These are phyloP conservation scores for Chrysoporthe cubensis DNA, from an alignment of 2,329 filamentous ascomycete genomes.

Conservation along the genomic window DNA sequence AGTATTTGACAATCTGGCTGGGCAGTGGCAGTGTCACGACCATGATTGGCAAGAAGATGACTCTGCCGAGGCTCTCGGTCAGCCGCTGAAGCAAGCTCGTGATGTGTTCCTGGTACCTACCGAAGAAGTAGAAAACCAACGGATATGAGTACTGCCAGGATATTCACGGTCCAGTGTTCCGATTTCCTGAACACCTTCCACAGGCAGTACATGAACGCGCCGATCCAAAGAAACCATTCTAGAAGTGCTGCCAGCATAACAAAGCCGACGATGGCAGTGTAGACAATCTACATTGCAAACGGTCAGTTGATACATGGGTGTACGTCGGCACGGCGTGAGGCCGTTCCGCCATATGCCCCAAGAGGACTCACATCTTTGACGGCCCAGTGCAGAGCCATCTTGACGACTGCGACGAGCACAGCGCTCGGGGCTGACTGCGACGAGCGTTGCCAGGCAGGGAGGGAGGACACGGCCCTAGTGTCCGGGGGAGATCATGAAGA, in stretches of 20 bases:
- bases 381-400: constrained; percentile 27
- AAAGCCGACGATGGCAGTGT: constrained; percentile 77
- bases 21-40: constrained; percentile 88
- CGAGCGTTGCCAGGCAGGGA: background rate
- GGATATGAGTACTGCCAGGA: constrained; percentile 77
- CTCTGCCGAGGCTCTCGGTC: constrained; percentile 48
- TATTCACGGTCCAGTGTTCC: constrained; percentile 80
- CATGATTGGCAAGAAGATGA: constrained; percentile 92
- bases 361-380: constrained; percentile 42
- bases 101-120: constrained; percentile 49
- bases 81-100: background rate
- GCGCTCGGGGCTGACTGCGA: background rate
- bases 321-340: too few relatives aligned
- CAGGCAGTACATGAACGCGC: constrained; percentile 91
- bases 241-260: constrained; percentile 84
- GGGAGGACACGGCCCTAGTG: background rate
- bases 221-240: constrained; percentile 94
- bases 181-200: constrained; percentile 88
- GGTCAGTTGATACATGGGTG: constrained; percentile 19
- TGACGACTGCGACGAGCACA: constrained; percentile 5
- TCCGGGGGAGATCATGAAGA: background rate
- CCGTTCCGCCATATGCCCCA: background rate
- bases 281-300: constrained; percentile 69
- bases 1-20: constrained; percentile 69
- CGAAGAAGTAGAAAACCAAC: constrained; percentile 74